A percentile compares a stretch with the other conserved stretches of the same genome.
These are phyloP conservation scores for Tulasnella sp. DNA, from an alignment of 768 basidiomycete species.

Conservation along the genomic window DNA sequence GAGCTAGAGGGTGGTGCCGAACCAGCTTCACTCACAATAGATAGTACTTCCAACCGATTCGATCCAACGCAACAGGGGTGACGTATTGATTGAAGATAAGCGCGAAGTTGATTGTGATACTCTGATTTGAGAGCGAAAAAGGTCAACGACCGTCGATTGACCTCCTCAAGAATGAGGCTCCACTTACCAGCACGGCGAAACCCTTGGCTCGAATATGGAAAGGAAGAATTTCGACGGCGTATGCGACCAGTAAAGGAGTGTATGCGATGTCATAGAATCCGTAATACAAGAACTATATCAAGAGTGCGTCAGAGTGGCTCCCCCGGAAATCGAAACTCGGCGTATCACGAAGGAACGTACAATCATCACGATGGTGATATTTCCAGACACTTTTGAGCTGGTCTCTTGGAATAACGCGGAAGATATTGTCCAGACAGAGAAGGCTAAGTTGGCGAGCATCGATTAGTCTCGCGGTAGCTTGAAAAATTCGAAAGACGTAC, in stretches of 20 bases:
- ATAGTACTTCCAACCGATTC: constrained; percentile 77
- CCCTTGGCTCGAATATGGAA: constrained; percentile 84
- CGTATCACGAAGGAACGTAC: constrained; percentile 39
- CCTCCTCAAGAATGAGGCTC: background rate
- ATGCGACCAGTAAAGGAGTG: constrained; percentile 82
- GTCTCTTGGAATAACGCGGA: constrained; percentile 45
- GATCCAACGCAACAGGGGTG: constrained; percentile 74
- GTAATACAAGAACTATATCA: constrained; percentile 29
- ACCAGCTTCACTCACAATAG: constrained; percentile 44
- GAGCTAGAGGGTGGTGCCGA: background rate
- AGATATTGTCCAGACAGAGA: constrained; percentile 59
- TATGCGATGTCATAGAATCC: constrained; percentile 47
- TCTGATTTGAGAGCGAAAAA: constrained; percentile 38
- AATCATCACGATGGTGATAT: constrained; percentile 42
- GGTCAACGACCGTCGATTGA: background rate
- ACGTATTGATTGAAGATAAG: constrained; percentile 90
- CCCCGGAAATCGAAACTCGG: background rate
- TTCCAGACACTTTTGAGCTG: constrained; percentile 13
- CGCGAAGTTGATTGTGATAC: constrained; percentile 72
- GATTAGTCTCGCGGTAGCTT: background rate
- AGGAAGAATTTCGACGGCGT: constrained; percentile 87
- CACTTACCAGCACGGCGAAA: constrained; percentile 63
- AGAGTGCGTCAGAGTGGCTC: background rate
- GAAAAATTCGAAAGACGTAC: constrained; percentile 44
- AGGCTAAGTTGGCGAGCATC: constrained; percentile 46